These are phyloP conservation scores for Populus tomentosa DNA, from an alignment of 441 rosid genomes.

Conservation along the genomic window DNA sequence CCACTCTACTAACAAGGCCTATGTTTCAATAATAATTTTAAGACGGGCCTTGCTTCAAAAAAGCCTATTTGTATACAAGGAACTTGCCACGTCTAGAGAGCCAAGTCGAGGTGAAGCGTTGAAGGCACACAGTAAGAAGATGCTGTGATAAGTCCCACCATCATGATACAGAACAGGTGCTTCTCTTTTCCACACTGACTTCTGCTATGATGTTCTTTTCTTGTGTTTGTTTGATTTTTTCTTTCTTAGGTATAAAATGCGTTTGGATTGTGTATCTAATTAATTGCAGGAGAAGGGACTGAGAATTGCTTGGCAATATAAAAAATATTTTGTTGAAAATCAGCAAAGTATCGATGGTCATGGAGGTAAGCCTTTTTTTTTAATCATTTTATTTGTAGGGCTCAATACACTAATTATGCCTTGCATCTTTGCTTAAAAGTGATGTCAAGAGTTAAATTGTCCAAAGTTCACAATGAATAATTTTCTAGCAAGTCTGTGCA, in stretches of 20 bases:
- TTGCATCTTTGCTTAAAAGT: not conserved
- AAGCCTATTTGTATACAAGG: not conserved
- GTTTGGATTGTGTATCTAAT: conserved; percentile 1
- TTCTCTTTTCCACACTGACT: not conserved
- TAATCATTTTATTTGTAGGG: not conserved
- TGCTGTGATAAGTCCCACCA: conserved; percentile 37
- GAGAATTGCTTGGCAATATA: conserved; percentile 98
- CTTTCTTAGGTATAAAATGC: not conserved
- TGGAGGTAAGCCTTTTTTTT: conserved; percentile 24
- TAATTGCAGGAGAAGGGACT: conserved; percentile 61
- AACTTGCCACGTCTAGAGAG: not conserved
- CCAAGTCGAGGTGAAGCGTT: not conserved
- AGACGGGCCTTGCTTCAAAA: no score
- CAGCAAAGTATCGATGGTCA: conserved; percentile 38
- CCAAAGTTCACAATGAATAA: not conserved
- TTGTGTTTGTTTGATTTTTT: not conserved
- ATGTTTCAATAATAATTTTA: no score
- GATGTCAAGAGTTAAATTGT: not conserved
- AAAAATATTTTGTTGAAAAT: conserved; percentile 77
- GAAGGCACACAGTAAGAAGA: not conserved
- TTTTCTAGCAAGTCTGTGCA: not conserved
- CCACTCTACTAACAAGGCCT: not conserved
- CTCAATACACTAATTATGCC: not conserved
- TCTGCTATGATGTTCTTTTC: not conserved
- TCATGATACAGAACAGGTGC: conserved; percentile 49